These are phyloP conservation scores for Asparagopsis taxiformis DNA, from an alignment of 31 red algal species.

Conservation along the genomic window DNA sequence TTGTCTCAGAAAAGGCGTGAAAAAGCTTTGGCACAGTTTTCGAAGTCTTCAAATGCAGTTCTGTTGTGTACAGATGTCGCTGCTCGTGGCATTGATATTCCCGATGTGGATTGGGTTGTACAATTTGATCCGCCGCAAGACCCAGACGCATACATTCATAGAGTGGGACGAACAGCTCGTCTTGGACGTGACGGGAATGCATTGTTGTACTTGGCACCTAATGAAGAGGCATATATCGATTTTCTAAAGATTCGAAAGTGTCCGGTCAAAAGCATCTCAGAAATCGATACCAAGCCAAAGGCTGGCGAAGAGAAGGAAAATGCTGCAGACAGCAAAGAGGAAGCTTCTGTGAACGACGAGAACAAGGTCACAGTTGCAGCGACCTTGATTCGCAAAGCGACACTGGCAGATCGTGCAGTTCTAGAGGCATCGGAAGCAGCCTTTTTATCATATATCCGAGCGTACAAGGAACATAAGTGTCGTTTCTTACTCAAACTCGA, in stretches of 20 bases:
- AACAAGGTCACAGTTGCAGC: background rate
- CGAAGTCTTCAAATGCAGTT: constrained; percentile 34
- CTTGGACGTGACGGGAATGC: constrained; percentile 71
- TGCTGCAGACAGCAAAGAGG: constrained; percentile 1
- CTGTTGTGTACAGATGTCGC: constrained; percentile 90
- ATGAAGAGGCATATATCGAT: constrained; percentile 80
- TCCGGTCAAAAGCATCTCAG: constrained; percentile 1
- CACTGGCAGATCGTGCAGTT: constrained; percentile 61
- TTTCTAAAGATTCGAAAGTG: constrained; percentile 60
- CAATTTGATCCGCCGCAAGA: constrained; percentile 81
- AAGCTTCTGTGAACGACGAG: background rate
- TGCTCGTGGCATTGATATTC: constrained; percentile 87
- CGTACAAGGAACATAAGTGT: constrained; percentile 91
- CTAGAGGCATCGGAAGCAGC: constrained; percentile 65
- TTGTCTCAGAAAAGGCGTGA: constrained; percentile 65
- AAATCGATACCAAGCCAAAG: background rate
- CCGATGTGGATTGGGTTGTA: constrained; percentile 82
- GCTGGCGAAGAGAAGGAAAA: background rate
- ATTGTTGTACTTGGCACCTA: constrained; percentile 51
- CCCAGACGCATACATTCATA: constrained; percentile 80
- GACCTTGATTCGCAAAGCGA: constrained; percentile 18
- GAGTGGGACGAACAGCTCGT: constrained; percentile 80
- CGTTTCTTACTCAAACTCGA: constrained; percentile 60
- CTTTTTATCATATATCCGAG: constrained; percentile 83
- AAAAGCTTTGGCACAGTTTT: constrained; percentile 40